Conservation (phyloP, 495 filamentous ascomycete genomes). For the Sphaerosporella brunnea region DNA sequence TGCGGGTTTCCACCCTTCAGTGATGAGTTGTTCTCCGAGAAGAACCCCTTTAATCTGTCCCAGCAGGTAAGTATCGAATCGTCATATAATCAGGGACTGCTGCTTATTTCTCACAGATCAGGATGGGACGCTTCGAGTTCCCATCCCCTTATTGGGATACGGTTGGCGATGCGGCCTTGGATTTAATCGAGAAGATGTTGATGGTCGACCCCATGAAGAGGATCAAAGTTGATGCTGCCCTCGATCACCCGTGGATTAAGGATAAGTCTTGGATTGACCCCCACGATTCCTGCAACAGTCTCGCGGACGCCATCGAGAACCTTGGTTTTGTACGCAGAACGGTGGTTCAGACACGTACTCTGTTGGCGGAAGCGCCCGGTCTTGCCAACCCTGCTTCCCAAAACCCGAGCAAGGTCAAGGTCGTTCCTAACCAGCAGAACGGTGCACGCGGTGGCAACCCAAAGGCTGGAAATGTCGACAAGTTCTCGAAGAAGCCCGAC, state of each 20-base stretch:
- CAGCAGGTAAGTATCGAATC: constrained; percentile 32
- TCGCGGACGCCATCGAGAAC: constrained; percentile 61
- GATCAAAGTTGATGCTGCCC: constrained; percentile 74
- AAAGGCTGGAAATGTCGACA: too few species aligned
- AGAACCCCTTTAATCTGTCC: constrained; percentile 70
- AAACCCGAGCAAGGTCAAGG: constrained; percentile 36
- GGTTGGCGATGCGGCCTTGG: constrained; percentile 73
- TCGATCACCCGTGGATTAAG: constrained; percentile 81
- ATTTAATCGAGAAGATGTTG: constrained; percentile 91
- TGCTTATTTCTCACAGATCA: constrained; percentile 61
- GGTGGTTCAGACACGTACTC: constrained; percentile 59
- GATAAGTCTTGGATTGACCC: constrained; percentile 34
- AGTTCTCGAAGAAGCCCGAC: background rate
- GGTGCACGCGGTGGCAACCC: constrained; percentile 20
- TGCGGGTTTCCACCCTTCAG: constrained; percentile 97
- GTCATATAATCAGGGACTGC: background rate
- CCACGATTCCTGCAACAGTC: constrained; percentile 79
- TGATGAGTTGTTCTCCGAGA: constrained; percentile 62
- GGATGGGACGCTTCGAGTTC: constrained; percentile 74
- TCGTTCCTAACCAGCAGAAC: constrained; percentile 15
- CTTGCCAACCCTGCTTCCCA: constrained; percentile 58
- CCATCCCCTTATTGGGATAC: constrained; percentile 96
- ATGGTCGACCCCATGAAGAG: constrained; percentile 66
- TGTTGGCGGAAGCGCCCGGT: constrained; percentile 40
- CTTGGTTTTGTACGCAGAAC: constrained; percentile 77